A percentile compares a stretch with the other conserved stretches of the same genome.
Evolutionary conservation across 495 filamentous ascomycete genomes (phyloP).

Genomic region (Ramalina peruviana): DNA sequence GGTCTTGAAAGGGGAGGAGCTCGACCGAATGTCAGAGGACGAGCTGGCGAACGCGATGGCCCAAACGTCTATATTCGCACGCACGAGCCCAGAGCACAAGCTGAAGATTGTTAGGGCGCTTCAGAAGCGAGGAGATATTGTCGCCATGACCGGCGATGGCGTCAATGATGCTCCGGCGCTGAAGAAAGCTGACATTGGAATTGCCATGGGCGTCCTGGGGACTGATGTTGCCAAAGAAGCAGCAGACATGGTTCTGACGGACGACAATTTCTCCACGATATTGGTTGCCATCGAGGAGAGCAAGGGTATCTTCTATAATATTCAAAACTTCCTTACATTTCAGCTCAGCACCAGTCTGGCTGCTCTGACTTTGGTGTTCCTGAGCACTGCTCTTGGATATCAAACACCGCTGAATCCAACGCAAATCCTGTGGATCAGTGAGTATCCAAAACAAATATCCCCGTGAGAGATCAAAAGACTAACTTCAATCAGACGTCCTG

Average conservation of each 20-base stretch:
- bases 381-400: constrained; percentile 85
- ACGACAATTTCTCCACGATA: constrained; percentile 97
- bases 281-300: constrained; percentile 93
- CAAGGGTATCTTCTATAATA: constrained; percentile 98
- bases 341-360: constrained; percentile 95
- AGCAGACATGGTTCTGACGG: constrained; percentile 97
- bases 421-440: constrained; percentile 99
- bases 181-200: constrained; percentile 95
- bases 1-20: constrained; percentile 76
- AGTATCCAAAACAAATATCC: constrained; percentile 20
- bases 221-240: constrained; percentile 98
- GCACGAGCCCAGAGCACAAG: constrained; percentile 94
- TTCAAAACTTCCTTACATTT: constrained; percentile 98
- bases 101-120: constrained; percentile 89
- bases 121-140: constrained; percentile 86
- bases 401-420: constrained; percentile 93
- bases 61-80: constrained; percentile 83
- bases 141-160: constrained; percentile 97
- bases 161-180: constrained; percentile 95
- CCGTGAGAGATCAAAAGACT: not conserved
- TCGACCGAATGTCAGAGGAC: constrained; percentile 75
- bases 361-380: constrained; percentile 74
- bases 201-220: constrained; percentile 88
- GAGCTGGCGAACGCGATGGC: constrained; percentile 73
- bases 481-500: constrained; percentile 61